Evolutionary conservation across 352 stramenopile species (phyloP), one percentile per base, ranked within the genome.

Genomic region (Pythium phragmitis): DNA sequence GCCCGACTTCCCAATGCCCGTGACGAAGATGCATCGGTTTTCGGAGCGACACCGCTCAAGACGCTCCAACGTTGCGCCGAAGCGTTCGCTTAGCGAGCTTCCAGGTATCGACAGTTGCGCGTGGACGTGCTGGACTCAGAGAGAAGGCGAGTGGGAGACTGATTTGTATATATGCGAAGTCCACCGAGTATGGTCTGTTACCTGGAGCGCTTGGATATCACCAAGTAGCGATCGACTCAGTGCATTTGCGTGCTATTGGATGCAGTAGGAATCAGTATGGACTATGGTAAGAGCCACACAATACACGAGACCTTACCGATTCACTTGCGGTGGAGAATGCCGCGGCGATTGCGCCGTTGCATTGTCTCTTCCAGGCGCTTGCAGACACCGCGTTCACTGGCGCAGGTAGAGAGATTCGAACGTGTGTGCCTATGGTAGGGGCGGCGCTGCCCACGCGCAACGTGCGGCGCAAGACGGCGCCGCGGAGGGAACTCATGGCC

Each of bases 1-100:
- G 19, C 79, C 83, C 3, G 86, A 94, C 65, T 94, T 94, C 65
- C 86, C 86, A 17, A 94, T 88, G 17, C 86, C 86, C 7, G 82
- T 92, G 26, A 87, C 72, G 60, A 82, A 92, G 21, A 94, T 67
- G 14, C 74, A 68, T 16, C 72, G 62, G 41, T 75, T 61, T 23
- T 87, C 67, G 19, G 77, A 62, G 6, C 77, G 71, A 23, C 82
- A 90, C n/a, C 74, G 58, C 53, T 78, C 46, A 5, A 94, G 41
- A 3, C 64, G 60, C 52, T 57, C 52, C 9, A 85, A 55, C 11
- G 66, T 73, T 7, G 52, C 54, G 2, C 74, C 56, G 12, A 91
- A 85, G 5, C 54, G 66, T 9, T 64, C 30, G 7, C 63, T 56
- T 2, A 74, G 51, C 11, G 58, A 34, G 5, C 68, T 42, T 8